Evolutionary conservation across 2,329 filamentous ascomycete species (phyloP), one percentile per base, ranked within the genome.

Genomic region (Penicillium crustosum): DNA sequence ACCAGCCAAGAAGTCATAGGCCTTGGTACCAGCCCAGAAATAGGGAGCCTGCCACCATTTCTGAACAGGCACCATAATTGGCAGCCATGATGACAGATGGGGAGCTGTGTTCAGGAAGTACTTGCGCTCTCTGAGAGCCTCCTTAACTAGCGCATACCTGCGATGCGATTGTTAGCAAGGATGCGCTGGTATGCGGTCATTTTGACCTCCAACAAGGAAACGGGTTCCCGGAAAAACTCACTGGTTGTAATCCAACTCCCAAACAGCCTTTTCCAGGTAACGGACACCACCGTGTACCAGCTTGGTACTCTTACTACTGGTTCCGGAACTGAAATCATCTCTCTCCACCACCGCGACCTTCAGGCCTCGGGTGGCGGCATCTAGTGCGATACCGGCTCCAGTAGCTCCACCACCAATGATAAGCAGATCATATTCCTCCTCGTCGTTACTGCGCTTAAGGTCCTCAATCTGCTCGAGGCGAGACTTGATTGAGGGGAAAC

Each of bases 261-360:
- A 91, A 49, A 94, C 86, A 54, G 90, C 90, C 80, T 94, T 94
- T 75, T 94, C 90, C 58, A 94, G 81, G 72, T 93, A 94, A 64
- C 90, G 85, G 59, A 94, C 90, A 70, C 90, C 90, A 65, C 90
- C 90, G 75, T 94, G 90, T 19, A 94, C 90, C 53, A 94, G 82
- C 77, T 94, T 94, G 49, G 90, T 94, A 78, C 89, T 92, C 79
- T 93, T 93, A 75, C 88, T 91, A 78, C 89, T 92, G 41, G 90
- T 93, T 31, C 90, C 90, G 61, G 87, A 83, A 66, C 87, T 88
- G 73, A 93, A 94, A 75, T 94, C 90, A 73, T 93, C 90, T 61
- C 89, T 83, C 77, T 94, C 90, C 17, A 94, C 89, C 50, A 93
- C 77, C 13, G 90, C 90, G 58, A 94, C 90, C 76, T 87, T 90